Evolutionary conservation across 225 moss, liverwort and hornwort species (phyloP).

Genomic region (Bryoerythrophyllum caledonicum): DNA sequence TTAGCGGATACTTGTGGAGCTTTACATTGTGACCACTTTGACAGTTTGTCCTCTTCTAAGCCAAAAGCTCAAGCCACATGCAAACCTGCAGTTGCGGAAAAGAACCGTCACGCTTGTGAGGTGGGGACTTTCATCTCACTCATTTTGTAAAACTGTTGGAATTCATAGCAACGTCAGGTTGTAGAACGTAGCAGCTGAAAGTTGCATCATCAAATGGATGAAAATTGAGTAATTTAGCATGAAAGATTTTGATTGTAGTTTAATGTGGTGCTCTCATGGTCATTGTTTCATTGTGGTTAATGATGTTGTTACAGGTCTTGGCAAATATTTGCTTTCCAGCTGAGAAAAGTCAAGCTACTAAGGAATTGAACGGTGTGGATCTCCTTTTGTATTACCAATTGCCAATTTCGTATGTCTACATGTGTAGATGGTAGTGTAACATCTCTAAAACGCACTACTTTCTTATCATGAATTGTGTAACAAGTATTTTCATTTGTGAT

Average conservation of each 20-base stretch:
- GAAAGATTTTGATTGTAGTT: too few species aligned
- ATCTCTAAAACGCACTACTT: background rate
- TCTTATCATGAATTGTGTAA: background rate
- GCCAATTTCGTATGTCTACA: background rate
- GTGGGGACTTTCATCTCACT: slow-evolving; percentile 24
- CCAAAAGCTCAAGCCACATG: slow-evolving; percentile 45
- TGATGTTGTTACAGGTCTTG: slow-evolving; percentile 44
- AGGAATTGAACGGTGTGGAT: slow-evolving; percentile 59
- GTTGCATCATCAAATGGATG: background rate
- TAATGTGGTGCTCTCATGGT: too few species aligned
- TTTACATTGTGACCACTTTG: slow-evolving; percentile 85
- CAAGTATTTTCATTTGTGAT: background rate
- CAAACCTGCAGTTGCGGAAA: slow-evolving; percentile 64
- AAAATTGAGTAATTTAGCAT: background rate
- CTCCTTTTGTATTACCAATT: slow-evolving; percentile 1
- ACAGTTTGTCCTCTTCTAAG: slow-evolving; percentile 47
- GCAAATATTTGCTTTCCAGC: slow-evolving; percentile 77
- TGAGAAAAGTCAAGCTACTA: slow-evolving; percentile 45
- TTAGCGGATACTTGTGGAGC: slow-evolving; percentile 93
- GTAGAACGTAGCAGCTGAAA: background rate
- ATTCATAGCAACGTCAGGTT: background rate
- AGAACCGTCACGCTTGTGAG: slow-evolving; percentile 77
- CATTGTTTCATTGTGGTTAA: background rate
- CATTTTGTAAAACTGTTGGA: background rate
- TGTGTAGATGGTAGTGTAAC: background rate